Evolutionary conservation across 2,329 filamentous ascomycete genomes (phyloP).

Genomic region (Myriosclerotinia scirpicola): DNA sequence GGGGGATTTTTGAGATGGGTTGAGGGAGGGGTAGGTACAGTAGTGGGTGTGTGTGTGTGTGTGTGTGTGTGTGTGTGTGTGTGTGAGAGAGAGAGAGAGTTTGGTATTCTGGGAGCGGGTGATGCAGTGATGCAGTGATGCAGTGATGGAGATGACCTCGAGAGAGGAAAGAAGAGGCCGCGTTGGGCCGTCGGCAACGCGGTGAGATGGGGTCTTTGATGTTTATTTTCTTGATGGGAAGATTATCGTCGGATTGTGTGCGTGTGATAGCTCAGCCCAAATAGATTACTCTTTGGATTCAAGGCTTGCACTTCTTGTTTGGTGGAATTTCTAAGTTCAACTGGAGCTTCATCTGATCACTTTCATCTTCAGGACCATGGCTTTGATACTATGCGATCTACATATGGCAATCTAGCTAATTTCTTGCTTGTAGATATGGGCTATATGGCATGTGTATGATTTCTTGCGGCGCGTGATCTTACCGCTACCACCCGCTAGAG

Average conservation of each 20-base stretch:
- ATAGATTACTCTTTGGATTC: background rate
- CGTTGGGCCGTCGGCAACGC: constrained; percentile 2
- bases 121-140: too few relatives aligned
- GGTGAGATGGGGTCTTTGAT: background rate
- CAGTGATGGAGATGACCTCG: too few relatives aligned
- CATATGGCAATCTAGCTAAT: too few relatives aligned
- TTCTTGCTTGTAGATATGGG: background rate
- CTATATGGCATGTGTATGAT: background rate
- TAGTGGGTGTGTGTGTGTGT: too few relatives aligned
- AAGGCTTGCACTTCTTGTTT: background rate
- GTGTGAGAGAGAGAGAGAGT: too few relatives aligned
- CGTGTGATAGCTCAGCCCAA: background rate
- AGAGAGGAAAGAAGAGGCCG: too few relatives aligned
- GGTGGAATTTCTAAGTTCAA: background rate
- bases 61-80: too few relatives aligned
- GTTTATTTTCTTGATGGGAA: background rate
- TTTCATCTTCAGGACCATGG: background rate
- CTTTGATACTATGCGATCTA: background rate
- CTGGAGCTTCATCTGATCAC: background rate
- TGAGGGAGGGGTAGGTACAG: too few relatives aligned
- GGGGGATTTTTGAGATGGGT: too few relatives aligned
- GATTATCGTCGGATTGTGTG: too few relatives aligned
- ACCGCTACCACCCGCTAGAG: background rate
- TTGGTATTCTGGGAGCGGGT: too few relatives aligned
- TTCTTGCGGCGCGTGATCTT: background rate